Percentiles rank a stretch among this genome's conserved stretches.
Evolutionary conservation across 1,139 yeast genomes (phyloP).

Genomic region (Chernovozyma aurita): DNA sequence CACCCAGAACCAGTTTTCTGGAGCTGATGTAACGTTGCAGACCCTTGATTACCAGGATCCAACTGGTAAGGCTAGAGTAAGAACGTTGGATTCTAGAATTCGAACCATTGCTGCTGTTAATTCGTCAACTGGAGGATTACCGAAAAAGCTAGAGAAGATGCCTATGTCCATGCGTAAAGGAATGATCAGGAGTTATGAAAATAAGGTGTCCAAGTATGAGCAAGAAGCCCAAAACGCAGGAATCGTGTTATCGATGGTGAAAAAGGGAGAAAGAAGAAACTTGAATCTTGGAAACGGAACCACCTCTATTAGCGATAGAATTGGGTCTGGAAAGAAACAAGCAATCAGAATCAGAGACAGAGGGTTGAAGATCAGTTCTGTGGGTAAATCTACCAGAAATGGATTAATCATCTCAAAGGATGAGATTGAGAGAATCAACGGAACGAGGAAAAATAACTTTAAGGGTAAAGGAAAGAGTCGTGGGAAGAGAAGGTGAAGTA

Average conservation of each 20-base stretch:
- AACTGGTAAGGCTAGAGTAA: constrained; percentile 73
- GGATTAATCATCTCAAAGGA: constrained; percentile 71
- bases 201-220: constrained; percentile 55
- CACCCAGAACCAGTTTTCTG: constrained; percentile 52
- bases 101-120: constrained; percentile 50
- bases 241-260: constrained; percentile 63
- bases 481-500: constrained; percentile 8
- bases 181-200: constrained; percentile 56
- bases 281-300: constrained; percentile 53
- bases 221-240: constrained; percentile 86
- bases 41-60: constrained; percentile 67
- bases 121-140: constrained; percentile 35
- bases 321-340: constrained; percentile 46
- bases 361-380: constrained; percentile 72
- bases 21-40: constrained; percentile 71
- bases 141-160: constrained; percentile 61
- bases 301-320: constrained; percentile 48
- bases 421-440: constrained; percentile 54
- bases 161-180: constrained; percentile 90
- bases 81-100: constrained; percentile 69
- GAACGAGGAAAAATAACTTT: constrained; percentile 7
- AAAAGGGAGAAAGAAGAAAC: constrained; percentile 60
- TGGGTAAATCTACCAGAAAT: constrained; percentile 77
- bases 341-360: constrained; percentile 50
- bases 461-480: constrained; percentile 7